These are phyloP conservation scores for Dioscorea dumetorum DNA, from an alignment of 106 monocot species.

Conservation along the genomic window DNA sequence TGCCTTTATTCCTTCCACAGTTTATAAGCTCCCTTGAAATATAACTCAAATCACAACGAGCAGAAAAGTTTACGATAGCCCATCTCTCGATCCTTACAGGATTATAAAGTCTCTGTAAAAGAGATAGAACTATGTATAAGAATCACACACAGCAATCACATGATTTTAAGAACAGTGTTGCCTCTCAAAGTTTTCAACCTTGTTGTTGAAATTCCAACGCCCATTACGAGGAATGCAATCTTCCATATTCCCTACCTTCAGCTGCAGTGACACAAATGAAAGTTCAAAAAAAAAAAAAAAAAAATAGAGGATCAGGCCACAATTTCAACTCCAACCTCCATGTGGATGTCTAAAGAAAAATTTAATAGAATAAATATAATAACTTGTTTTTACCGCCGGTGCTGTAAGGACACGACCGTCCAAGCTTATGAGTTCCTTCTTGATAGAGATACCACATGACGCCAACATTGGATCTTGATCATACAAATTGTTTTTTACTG, in stretches of 20 bases:
- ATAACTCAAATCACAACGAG: constrained; percentile 61
- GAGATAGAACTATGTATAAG: neutral
- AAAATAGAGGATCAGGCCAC: neutral
- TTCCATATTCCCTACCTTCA: constrained; percentile 49
- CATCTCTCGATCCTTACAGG: constrained; percentile 39
- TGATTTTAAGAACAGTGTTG: too few relatives aligned
- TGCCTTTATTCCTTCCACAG: constrained; percentile 65
- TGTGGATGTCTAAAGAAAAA: neutral
- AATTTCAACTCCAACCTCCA: neutral
- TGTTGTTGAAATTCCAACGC: constrained; percentile 75
- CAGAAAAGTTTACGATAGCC: constrained; percentile 88
- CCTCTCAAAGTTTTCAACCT: constrained; percentile 24
- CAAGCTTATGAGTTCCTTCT: constrained; percentile 35
- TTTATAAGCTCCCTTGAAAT: constrained; percentile 71
- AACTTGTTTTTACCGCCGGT: constrained; percentile 40
- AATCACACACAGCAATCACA: neutral
- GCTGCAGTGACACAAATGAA: constrained; percentile 20
- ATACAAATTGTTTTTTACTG: constrained; percentile 45
- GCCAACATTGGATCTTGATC: constrained; percentile 55
- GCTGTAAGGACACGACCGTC: constrained; percentile 67
- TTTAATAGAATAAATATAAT: neutral
- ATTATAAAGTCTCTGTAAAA: constrained; percentile 36
- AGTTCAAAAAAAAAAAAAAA: neutral
- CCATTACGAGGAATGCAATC: constrained; percentile 61
- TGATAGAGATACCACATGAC: constrained; percentile 68